phyloP scores from a whole-genome alignment of 805 yeast genomes.

The Candida oleophila region DNA sequence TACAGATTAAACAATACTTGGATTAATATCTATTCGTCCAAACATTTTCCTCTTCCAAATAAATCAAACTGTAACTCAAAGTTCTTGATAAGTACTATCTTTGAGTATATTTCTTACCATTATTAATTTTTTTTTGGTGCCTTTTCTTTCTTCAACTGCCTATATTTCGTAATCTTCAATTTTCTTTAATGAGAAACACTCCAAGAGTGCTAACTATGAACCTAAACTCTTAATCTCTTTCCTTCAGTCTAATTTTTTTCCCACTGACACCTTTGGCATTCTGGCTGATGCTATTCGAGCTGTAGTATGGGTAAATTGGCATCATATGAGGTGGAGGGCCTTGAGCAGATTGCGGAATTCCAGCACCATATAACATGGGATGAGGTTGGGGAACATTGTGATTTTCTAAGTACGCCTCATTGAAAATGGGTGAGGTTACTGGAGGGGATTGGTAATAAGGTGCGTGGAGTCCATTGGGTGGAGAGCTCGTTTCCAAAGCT shows the following conservation, averaged over 20 bases:
- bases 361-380: conserved; percentile 2
- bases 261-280: not conserved
- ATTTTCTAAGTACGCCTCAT: conserved; percentile 1
- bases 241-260: not conserved
- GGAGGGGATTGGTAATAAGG: conserved; percentile 1
- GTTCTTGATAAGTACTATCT: not conserved
- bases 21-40: not conserved
- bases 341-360: not conserved
- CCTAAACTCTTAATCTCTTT: not conserved
- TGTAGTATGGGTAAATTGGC: conserved; percentile 1
- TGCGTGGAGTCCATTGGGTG: not conserved
- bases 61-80: not conserved
- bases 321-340: not conserved
- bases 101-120: not conserved
- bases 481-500: not conserved
- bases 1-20: not conserved
- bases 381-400: not conserved
- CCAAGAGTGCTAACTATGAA: not conserved
- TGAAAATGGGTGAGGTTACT: conserved; percentile 1
- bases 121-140: not conserved
- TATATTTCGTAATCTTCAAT: too few species aligned
- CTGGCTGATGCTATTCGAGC: not conserved
- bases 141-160: not conserved
- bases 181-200: not conserved
- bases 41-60: not conserved